These are phyloP conservation scores for Hibiscus tridactylites DNA, from an alignment of 345 rosid genomes.

Conservation along the genomic window DNA sequence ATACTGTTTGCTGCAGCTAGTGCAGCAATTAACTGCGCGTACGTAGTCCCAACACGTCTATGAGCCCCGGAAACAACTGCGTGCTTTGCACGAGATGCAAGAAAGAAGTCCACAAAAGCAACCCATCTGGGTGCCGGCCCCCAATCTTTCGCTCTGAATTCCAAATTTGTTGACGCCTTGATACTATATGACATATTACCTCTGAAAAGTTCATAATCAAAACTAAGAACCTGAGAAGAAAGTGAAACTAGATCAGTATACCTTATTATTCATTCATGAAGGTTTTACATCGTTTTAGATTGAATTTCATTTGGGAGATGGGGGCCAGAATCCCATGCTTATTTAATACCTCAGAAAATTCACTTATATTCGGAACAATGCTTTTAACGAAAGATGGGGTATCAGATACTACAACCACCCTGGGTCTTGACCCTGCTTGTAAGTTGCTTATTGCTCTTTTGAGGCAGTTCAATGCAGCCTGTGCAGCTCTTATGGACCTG, in stretches of 20 bases:
- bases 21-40: conserved; percentile 83
- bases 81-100: conserved; percentile 76
- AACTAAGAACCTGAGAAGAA: conserved; percentile 56
- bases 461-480: conserved; percentile 62
- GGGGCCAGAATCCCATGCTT: neutral
- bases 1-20: conserved; percentile 79
- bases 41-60: conserved; percentile 88
- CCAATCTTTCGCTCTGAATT: conserved; percentile 86
- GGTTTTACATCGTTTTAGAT: neutral
- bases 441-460: conserved; percentile 40
- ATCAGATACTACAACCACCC: conserved; percentile 77
- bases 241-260: conserved; percentile 10
- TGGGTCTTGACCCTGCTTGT: conserved; percentile 36
- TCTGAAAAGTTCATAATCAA: conserved; percentile 60
- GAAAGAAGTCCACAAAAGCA: conserved; percentile 96
- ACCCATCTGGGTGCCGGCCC: conserved; percentile 99
- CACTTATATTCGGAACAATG: conserved; percentile 42
- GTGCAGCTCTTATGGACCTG: conserved; percentile 75
- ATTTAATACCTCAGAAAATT: conserved; percentile 68
- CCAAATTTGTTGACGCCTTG: conserved; percentile 33
- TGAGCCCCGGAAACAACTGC: conserved; percentile 84
- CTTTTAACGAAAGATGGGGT: conserved; percentile 61
- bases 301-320: neutral
- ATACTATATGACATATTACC: conserved; percentile 45
- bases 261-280: neutral